Evolutionary conservation across 192 early-diverging fungal species (phyloP).

Genomic region (Gamsiella multidivaricata): DNA sequence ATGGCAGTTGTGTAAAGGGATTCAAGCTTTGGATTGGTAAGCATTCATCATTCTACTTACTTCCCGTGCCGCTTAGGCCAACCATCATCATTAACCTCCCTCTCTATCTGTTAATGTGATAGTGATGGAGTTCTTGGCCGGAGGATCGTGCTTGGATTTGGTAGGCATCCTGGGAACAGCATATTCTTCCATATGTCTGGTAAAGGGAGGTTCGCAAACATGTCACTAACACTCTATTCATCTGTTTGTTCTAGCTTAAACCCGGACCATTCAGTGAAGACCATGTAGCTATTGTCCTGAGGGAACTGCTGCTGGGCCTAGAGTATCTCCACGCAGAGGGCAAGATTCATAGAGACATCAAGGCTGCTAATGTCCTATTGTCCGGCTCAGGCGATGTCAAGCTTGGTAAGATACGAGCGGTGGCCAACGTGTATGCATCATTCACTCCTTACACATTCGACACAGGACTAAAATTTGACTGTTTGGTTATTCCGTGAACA

Average conservation of each 20-base stretch:
- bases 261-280: constrained; percentile 60
- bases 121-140: constrained; percentile 66
- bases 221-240: too few relatives aligned
- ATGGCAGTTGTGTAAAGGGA: constrained; percentile 61
- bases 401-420: constrained; percentile 35
- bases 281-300: constrained; percentile 70
- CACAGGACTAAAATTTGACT: too few relatives aligned
- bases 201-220: too few relatives aligned
- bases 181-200: too few relatives aligned
- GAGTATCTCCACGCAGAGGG: constrained; percentile 94
- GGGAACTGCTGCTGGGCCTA: constrained; percentile 88
- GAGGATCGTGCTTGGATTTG: constrained; percentile 64
- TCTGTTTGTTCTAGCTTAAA: constrained; percentile 45
- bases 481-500: too few relatives aligned
- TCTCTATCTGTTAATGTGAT: neutral
- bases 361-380: constrained; percentile 91
- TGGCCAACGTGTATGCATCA: neutral
- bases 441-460: neutral
- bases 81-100: too few relatives aligned
- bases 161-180: too few relatives aligned
- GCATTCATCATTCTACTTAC: neutral
- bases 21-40: constrained; percentile 67
- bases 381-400: constrained; percentile 57
- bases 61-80: too few relatives aligned
- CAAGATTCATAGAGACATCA: constrained; percentile 95